Evolutionary conservation across 2,329 filamentous ascomycete species (phyloP).

Genomic region (Incumbomyces delicatus): DNA sequence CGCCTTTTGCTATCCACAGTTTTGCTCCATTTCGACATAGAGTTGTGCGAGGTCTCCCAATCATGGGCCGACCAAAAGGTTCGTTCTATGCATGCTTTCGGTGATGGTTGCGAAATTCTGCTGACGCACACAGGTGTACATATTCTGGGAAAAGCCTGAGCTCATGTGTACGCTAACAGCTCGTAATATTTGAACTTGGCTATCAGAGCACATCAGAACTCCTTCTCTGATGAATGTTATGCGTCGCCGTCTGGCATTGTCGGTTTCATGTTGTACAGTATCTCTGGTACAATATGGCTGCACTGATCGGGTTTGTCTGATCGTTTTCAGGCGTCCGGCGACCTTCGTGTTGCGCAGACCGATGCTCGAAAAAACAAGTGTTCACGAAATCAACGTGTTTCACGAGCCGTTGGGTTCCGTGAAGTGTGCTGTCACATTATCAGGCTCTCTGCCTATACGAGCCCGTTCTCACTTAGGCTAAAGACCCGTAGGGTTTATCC

Average conservation of each 20-base stretch:
- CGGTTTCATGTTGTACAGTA: too few species aligned
- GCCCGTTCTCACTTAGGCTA: too few species aligned
- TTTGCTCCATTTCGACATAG: conserved; percentile 1
- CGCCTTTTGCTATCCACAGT: neutral
- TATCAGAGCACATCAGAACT: neutral
- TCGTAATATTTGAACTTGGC: neutral
- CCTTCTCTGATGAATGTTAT: neutral
- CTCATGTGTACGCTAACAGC: conserved; percentile 1
- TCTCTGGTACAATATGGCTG: too few species aligned
- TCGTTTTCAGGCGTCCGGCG: too few species aligned
- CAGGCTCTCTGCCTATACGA: too few species aligned
- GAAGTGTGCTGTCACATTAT: too few species aligned
- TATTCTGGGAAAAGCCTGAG: neutral
- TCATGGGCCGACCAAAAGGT: neutral
- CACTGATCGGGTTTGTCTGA: too few species aligned
- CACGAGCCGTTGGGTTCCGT: too few species aligned
- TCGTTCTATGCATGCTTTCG: neutral
- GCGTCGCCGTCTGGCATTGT: neutral
- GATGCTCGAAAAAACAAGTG: too few species aligned
- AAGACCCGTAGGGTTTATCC: too few species aligned
- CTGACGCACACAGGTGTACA: neutral
- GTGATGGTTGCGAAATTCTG: neutral
- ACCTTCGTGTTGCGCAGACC: too few species aligned
- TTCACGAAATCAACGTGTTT: too few species aligned
- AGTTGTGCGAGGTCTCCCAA: neutral